Base-by-base conservation (phyloP, 2,329 filamentous ascomycete species). In the Trichoderma sp. region DNA sequence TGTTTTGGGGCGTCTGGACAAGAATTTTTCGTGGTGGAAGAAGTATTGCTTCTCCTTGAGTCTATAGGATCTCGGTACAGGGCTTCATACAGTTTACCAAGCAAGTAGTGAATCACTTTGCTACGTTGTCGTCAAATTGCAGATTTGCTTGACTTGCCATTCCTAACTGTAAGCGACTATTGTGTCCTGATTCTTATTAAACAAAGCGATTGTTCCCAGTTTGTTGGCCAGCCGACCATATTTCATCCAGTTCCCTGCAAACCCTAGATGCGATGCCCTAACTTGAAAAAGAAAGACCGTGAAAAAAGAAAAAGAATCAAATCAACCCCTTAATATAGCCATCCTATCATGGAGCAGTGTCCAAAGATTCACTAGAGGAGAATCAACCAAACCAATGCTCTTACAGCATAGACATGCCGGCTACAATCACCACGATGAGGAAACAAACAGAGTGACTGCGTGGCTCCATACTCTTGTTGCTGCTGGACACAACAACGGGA, bases 361-460 rank as follows among this genome's bases (percentile, higher is more conserved):
- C 61, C 64, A 43, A 64, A 34, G 30, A 36, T 20, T 63, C 28
- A 13, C 39, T 36, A 11, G 28, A 30, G 20, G 26, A 47, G 28
- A 20, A 63, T 15, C 28, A 3, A 34, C 15, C 23, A 13, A 20
- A 8, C 6, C 17, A 47, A 34, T 34, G 34, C 62, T 77, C 78
- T 69, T 62, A 84, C 68, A 82, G 72, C 59, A 79, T 71, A 50
- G 81, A 77, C 76, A 80, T 78, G 64, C 81, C 73, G 59, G 75
- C 75, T 13, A 79, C 79, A 47, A 82, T 71, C 67, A 83, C 74
- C 79, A 84, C 79, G 73, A 83, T 74, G 47, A 78, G 74, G 73
- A 79, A 81, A 53, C 78, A 77, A 30, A 82, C 75, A 69, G 79
- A 78, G 6, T 76, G 77, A 36, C 76, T 77, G 53, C 75, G 74